Evolutionary conservation across 2,329 filamentous ascomycete genomes (phyloP), one percentile per base, ranked within the genome.

Genomic region (Diplodia mutila): DNA sequence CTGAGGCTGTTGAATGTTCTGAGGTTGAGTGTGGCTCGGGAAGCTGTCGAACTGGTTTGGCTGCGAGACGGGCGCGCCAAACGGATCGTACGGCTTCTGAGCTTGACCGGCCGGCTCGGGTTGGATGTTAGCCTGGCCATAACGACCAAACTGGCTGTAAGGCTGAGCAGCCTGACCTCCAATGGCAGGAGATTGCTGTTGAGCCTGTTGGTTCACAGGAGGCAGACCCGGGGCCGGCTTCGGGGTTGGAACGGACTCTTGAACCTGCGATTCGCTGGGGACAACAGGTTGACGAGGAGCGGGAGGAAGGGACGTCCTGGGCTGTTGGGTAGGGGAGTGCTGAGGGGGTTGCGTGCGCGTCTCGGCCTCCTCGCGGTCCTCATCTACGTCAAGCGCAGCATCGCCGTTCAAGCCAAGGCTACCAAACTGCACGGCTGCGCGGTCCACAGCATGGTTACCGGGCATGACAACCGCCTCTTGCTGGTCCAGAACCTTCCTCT

Each of bases 401-500:
- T 87, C 87, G 65, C 90, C 93, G 76, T 92, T 94, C 75, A 99
- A 80, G 76, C 91, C 96, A 85, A 99, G 92, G 78, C 94, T 96
- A 70, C 95, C 95, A 78, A 99, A 99, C 77, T 98, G 94, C 59
- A 99, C 93, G 61, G 94, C 91, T 72, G 94, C 89, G 74, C 93
- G 90, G 78, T 98, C 94, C 32, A 99, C 91, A 65, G 95, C 94
- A 72, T 95, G 93, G 83, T 97, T 97, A 69, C 92, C 93, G 54
- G 95, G 95, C 94, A 99, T 97, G 71, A 97, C 93, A 49, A 99
- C 95, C 68, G 95, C 93, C 82, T 99, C 95, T 80, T 97, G 94
- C 78, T 99, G 95, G 74, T 98, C 94, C 75, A 97, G 85, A 65
- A 97, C 86, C 74, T 93, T 91, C 72, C 94, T 89, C 78, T 96